Conservation (phyloP, 331 rosid species). For the Erythrophleum ivorense region DNA sequence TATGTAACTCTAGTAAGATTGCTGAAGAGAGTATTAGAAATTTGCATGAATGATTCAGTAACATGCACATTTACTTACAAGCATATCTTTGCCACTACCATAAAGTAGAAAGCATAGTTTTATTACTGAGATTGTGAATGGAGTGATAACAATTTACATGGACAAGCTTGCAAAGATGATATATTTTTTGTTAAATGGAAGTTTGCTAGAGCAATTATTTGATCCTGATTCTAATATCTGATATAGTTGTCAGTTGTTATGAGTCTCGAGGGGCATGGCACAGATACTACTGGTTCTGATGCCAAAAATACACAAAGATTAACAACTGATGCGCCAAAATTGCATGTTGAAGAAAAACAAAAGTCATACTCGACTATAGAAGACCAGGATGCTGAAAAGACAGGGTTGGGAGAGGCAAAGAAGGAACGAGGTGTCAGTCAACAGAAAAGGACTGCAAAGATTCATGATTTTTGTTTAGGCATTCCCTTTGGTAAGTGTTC, state of each 20-base stretch:
- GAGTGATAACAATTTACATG: background rate
- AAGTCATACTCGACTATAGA: constrained; percentile 49
- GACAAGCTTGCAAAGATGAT: background rate
- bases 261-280: constrained; percentile 63
- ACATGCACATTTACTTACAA: background rate
- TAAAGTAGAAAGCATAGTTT: no score
- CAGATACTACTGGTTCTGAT: constrained; percentile 54
- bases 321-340: constrained; percentile 51
- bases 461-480: constrained; percentile 98
- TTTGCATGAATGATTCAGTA: background rate
- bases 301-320: constrained; percentile 49
- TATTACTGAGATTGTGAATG: background rate
- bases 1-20: constrained; percentile 10
- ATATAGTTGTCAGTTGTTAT: constrained; percentile 56
- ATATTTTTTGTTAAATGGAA: constrained; percentile 21
- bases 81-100: background rate
- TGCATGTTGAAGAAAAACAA: constrained; percentile 48
- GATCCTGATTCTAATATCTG: constrained; percentile 44
- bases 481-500: constrained; percentile 88
- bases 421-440: constrained; percentile 40
- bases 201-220: constrained; percentile 35
- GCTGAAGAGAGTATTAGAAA: constrained; percentile 17
- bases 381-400: constrained; percentile 45
- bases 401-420: constrained; percentile 40
- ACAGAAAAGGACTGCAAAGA: constrained; percentile 66